Conservation (phyloP, 192 early-diverging fungal species). For the Coemansia sp. region DNA sequence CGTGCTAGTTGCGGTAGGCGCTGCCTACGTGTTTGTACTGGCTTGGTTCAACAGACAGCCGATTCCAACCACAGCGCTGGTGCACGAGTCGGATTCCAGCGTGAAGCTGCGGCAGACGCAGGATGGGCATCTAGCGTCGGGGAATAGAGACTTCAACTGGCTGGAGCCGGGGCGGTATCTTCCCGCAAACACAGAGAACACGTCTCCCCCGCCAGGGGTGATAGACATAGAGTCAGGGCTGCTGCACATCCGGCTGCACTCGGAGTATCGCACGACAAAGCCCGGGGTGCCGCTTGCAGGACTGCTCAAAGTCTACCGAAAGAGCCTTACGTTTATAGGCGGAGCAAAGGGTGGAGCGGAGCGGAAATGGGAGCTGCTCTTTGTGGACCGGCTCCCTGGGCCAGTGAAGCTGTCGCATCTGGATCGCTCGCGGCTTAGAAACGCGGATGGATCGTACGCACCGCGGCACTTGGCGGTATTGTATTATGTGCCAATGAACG, state of each 20-base stretch:
- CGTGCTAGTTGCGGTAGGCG: constrained; percentile 44
- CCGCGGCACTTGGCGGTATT: constrained; percentile 42
- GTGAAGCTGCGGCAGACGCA: constrained; percentile 31
- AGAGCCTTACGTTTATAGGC: constrained; percentile 26
- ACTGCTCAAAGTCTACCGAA: constrained; percentile 48
- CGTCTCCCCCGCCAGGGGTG: constrained; percentile 15
- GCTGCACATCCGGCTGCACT: constrained; percentile 44
- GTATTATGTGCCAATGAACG: constrained; percentile 38
- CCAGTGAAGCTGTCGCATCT: constrained; percentile 36
- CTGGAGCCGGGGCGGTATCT: constrained; percentile 38
- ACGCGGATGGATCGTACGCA: constrained; percentile 32
- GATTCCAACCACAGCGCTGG: constrained; percentile 46
- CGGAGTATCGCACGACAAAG: constrained; percentile 38
- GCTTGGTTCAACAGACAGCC: constrained; percentile 54
- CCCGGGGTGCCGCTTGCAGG: constrained; percentile 37
- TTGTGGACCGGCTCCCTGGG: constrained; percentile 47
- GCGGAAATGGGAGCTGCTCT: constrained; percentile 46
- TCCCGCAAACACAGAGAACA: not conserved
- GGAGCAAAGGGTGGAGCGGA: constrained; percentile 3
- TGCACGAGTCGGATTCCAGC: constrained; percentile 36
- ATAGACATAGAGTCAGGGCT: constrained; percentile 33
- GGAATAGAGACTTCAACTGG: constrained; percentile 43
- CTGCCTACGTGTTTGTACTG: constrained; percentile 41
- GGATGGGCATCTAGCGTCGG: constrained; percentile 19
- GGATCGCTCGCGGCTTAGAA: constrained; percentile 44